phyloP scores from a whole-genome alignment of 2,329 filamentous ascomycete species.

The Cytospora schulzeri region DNA sequence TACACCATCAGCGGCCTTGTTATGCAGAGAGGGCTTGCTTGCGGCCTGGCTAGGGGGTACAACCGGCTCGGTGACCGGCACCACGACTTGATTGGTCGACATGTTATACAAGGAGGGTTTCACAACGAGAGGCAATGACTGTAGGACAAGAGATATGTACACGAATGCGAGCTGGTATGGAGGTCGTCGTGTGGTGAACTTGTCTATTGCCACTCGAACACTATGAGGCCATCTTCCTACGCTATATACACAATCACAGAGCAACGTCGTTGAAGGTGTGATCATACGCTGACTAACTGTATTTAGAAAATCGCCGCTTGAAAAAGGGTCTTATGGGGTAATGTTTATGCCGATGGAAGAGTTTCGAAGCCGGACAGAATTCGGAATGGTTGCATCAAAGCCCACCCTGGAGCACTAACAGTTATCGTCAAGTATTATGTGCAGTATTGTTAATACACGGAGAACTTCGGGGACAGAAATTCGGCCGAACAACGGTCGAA shows the following conservation, averaged over 20 bases:
- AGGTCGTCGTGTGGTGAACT: not conserved
- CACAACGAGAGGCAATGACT: not conserved
- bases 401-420: not conserved
- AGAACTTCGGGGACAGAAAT: not conserved
- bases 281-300: not conserved
- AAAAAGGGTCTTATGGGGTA: not conserved
- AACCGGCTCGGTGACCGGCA: constrained; percentile 24
- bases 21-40: constrained; percentile 22
- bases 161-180: too few relatives aligned
- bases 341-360: not conserved
- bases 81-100: constrained; percentile 12
- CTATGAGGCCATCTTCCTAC: not conserved
- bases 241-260: not conserved
- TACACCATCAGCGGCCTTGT: constrained; percentile 36
- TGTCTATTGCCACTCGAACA: too few relatives aligned
- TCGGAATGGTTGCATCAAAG: not conserved
- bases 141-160: not conserved
- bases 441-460: not conserved
- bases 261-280: not conserved
- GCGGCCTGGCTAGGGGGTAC: constrained; percentile 18
- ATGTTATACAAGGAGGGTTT: constrained; percentile 3
- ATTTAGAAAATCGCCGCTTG: not conserved
- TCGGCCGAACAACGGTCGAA: constrained; percentile 9
- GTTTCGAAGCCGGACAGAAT: not conserved
- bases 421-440: too few relatives aligned